phyloP scores from a whole-genome alignment of 2,329 filamentous ascomycete species.

The Ceratocystis smalleyi region DNA sequence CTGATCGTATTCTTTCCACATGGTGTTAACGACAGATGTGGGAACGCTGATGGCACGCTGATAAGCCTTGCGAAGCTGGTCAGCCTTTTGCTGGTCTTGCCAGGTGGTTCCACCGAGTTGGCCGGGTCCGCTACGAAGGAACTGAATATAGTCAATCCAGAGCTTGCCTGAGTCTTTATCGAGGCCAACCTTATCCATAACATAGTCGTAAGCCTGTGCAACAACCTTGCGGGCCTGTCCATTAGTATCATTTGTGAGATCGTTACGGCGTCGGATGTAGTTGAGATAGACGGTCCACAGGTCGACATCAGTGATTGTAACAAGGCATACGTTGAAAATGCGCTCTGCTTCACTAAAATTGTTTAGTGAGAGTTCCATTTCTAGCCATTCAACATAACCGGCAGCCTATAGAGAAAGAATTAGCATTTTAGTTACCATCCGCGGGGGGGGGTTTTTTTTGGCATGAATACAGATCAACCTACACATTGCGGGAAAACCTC shows the following conservation, averaged over 20 bases:
- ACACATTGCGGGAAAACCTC: constrained; percentile 80
- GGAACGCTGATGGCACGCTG: constrained; percentile 80
- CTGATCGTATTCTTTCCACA: constrained; percentile 97
- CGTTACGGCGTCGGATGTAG: constrained; percentile 83
- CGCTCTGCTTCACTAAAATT: constrained; percentile 67
- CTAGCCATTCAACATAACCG: constrained; percentile 75
- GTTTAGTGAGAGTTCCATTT: constrained; percentile 77
- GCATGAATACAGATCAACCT: constrained; percentile 32
- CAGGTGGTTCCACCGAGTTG: constrained; percentile 70
- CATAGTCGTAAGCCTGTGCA: constrained; percentile 79
- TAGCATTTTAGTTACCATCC: not conserved
- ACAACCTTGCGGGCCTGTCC: constrained; percentile 66
- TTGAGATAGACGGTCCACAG: constrained; percentile 91
- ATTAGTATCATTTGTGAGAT: constrained; percentile 59
- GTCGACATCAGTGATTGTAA: constrained; percentile 64
- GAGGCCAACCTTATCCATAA: constrained; percentile 74
- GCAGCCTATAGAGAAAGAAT: constrained; percentile 52
- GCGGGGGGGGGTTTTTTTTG: not conserved
- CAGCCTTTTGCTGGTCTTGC: constrained; percentile 98
- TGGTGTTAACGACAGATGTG: constrained; percentile 60
- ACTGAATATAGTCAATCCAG: constrained; percentile 91
- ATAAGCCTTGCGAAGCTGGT: constrained; percentile 78
- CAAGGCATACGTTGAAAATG: constrained; percentile 67
- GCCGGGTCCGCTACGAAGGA: constrained; percentile 77
- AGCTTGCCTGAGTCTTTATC: constrained; percentile 80